phyloP scores from a whole-genome alignment of 129 eudicot species.

The Flaveria brownii region DNA sequence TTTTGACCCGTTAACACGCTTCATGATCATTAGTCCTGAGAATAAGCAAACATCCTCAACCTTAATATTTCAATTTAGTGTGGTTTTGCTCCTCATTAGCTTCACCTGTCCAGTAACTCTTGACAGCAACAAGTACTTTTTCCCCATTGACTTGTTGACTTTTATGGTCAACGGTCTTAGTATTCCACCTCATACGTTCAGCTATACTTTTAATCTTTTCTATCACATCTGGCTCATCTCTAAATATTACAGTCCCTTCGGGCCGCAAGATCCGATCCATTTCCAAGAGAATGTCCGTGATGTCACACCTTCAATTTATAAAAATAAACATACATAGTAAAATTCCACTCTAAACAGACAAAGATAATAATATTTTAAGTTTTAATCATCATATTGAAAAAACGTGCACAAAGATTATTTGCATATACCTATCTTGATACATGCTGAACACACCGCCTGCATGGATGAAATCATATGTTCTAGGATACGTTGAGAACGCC shows the following conservation, averaged over 20 bases:
- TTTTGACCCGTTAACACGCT: conserved; percentile 9
- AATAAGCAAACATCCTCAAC: not conserved
- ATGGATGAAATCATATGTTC: conserved; percentile 95
- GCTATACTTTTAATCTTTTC: conserved; percentile 58
- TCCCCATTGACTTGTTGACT: conserved; percentile 62
- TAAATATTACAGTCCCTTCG: conserved; percentile 77
- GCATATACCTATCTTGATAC: conserved; percentile 72
- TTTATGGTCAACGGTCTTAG: conserved; percentile 64
- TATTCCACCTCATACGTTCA: conserved; percentile 82
- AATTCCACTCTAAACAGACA: not conserved
- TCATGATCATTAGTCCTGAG: not conserved
- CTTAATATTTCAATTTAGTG: conserved; percentile 14
- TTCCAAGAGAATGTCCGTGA: conserved; percentile 70
- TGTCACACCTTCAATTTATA: conserved; percentile 65
- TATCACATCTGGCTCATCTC: conserved; percentile 71
- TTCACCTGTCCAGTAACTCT: conserved; percentile 73
- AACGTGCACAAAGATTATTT: conserved; percentile 2
- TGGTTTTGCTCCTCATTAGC: conserved; percentile 25
- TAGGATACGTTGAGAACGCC: conserved; percentile 85
- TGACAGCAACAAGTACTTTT: conserved; percentile 68
- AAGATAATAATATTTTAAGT: not conserved
- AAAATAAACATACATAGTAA: conserved; percentile 12
- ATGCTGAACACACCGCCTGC: conserved; percentile 73
- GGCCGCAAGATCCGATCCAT: conserved; percentile 91
- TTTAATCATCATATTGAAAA: not conserved